Base-by-base conservation (phyloP, 2,329 filamentous ascomycete genomes). In the Lecanicillium sp. region DNA sequence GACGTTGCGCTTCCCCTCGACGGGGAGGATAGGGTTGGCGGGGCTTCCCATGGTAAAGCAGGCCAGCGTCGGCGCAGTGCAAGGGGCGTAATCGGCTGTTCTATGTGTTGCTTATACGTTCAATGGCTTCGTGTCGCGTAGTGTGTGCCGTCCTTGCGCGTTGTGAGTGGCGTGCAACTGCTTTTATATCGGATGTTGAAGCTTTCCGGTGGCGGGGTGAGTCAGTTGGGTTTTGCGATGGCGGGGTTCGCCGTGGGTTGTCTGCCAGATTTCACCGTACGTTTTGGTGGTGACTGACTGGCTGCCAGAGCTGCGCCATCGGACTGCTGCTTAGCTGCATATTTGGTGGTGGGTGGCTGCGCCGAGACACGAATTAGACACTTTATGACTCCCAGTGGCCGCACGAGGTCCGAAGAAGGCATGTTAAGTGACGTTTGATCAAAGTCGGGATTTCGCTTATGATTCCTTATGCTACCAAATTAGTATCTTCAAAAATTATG, bases 1-100 rank as follows among this genome's bases (percentile, higher is more conserved):
- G 51, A 94, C 79, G 61, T 96, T 97, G 53, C 81, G 76, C 71
- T 94, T 81, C 50, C 83, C 84, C 57, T 77, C 66, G 53, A 78
- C 63, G 47, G 84, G 84, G 47, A 86, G 61, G 45, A 83, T 76
- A 46, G 66, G 65, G 42, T 46, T 39, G 29, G 33, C 30, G 41
- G 32, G 29, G 36, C 20, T 39, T 35, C 30, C 33, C 40, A 42
- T 42, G 20, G 38, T 39, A 13, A n/a, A 28, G 30, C 25, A 18
- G 30, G 36, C 33, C 36, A 32, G 35, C 7, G 32, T 36, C 29
- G 32, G 32, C 36, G 32, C 25, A 20, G 33, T 19, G 10, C 22
- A 35, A 28, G 22, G 34, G 32, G 17, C n/a, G 33, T 15, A 17
- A 18, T 6, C 11, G 22, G 22, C 10, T 14, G 10, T 29, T 20